Evolutionary conservation across 805 yeast species (phyloP).

Genomic region (Scheffersomyces spartinae): DNA sequence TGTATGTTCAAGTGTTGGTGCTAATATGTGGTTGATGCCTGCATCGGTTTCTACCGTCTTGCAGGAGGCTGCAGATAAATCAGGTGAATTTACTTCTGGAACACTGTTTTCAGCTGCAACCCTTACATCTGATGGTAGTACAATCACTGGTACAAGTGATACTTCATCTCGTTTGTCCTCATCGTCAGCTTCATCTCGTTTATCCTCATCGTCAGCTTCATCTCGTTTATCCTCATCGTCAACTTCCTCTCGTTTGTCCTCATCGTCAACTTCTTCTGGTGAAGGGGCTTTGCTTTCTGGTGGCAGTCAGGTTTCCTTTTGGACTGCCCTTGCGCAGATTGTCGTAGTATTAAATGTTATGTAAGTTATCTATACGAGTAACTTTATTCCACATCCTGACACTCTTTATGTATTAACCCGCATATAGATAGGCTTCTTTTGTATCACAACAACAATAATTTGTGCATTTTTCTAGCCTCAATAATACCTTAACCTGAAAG

Average conservation of each 20-base stretch:
- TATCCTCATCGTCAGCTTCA: conserved; percentile 2
- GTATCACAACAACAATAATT: too few relatives aligned
- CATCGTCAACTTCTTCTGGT: conserved; percentile 1
- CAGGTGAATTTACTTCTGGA: too few relatives aligned
- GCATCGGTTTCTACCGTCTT: conserved; percentile 23
- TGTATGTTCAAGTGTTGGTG: conserved; percentile 30
- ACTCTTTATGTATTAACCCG: too few relatives aligned
- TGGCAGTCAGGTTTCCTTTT: too few relatives aligned
- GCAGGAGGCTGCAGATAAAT: conserved; percentile 15
- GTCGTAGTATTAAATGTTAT: too few relatives aligned
- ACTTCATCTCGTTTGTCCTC: neutral
- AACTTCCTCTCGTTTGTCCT: neutral
- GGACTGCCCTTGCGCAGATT: too few relatives aligned
- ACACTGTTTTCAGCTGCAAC: conserved; percentile 5
- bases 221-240: conserved; percentile 1
- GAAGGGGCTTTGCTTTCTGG: conserved; percentile 1
- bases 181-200: conserved; percentile 2
- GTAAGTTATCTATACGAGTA: too few relatives aligned
- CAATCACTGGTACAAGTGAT: conserved; percentile 1
- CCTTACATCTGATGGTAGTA: conserved; percentile 3
- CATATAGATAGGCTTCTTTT: too few relatives aligned
- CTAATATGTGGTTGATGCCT: conserved; percentile 34
- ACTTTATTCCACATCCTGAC: too few relatives aligned
- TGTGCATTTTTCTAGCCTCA: too few relatives aligned
- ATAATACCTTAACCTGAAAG: too few relatives aligned